A percentile compares a stretch with the other conserved stretches of the same genome.
phyloP scores from a whole-genome alignment of 1,139 yeast genomes.

The Pichia norvegensis region DNA sequence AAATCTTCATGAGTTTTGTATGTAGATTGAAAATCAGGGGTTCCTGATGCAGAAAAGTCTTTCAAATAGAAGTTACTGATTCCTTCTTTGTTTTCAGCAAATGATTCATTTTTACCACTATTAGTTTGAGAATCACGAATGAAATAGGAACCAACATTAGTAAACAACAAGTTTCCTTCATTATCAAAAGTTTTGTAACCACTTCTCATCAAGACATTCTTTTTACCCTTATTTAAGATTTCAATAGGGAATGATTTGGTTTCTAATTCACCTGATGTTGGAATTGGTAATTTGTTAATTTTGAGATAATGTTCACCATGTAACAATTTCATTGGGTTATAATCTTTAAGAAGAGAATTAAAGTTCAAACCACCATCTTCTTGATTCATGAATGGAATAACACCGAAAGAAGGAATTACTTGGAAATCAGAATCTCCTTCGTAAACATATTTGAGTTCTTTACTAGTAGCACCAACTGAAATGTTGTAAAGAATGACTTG shows the following conservation, averaged over 20 bases:
- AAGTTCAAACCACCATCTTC: slow-evolving; percentile 28
- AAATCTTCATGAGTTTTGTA: slow-evolving; percentile 62
- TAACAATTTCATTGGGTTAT: slow-evolving; percentile 79
- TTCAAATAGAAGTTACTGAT: slow-evolving; percentile 48
- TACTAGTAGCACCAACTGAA: slow-evolving; percentile 79
- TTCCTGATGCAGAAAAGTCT: slow-evolving; percentile 44
- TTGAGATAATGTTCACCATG: slow-evolving; percentile 95
- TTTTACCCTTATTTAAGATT: slow-evolving; percentile 59
- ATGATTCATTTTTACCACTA: slow-evolving; percentile 50
- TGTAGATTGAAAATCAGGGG: slow-evolving; percentile 60
- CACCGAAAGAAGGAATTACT: slow-evolving; percentile 89
- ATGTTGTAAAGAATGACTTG: slow-evolving; percentile 81
- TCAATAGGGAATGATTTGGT: slow-evolving; percentile 65
- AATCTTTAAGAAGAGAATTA: slow-evolving; percentile 49
- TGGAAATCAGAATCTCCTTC: slow-evolving; percentile 76
- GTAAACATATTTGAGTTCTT: slow-evolving; percentile 71
- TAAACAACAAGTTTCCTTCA: slow-evolving; percentile 59
- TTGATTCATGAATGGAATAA: slow-evolving; percentile 57
- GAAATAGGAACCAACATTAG: slow-evolving; percentile 81
- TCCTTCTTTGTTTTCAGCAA: slow-evolving; percentile 37
- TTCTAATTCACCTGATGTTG: slow-evolving; percentile 52
- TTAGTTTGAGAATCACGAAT: slow-evolving; percentile 60
- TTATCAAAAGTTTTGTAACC: slow-evolving; percentile 68
- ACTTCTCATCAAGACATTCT: slow-evolving; percentile 74
- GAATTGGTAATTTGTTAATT: slow-evolving; percentile 71